A percentile compares a stretch with the other conserved stretches of the same genome.
phyloP scores from a whole-genome alignment of 2,329 filamentous ascomycete species.

The Ophiostoma sp. region DNA sequence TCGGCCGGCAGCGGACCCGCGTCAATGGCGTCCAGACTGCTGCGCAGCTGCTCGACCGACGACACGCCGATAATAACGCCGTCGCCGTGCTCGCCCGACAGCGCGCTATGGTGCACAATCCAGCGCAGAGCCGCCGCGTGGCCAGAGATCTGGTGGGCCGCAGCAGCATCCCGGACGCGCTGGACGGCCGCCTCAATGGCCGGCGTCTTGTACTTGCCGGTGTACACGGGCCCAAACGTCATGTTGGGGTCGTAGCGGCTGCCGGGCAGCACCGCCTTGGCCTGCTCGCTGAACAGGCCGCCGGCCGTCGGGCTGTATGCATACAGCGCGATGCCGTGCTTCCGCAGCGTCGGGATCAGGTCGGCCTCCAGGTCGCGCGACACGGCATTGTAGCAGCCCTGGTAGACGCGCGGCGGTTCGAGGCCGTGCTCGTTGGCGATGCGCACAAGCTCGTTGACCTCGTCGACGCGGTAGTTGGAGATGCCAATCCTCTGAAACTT shows the following conservation, averaged over 20 bases:
- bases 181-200: conserved; percentile 30
- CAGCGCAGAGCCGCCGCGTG: conserved; percentile 40
- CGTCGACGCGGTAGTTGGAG: not conserved
- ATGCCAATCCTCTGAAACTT: not conserved
- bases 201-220: conserved; percentile 30
- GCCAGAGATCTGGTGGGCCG: conserved; percentile 35
- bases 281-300: conserved; percentile 25
- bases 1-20: conserved; percentile 38
- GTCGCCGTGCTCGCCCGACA: conserved; percentile 34
- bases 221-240: conserved; percentile 30
- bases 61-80: conserved; percentile 35
- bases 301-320: conserved; percentile 31
- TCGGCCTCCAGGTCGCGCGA: conserved; percentile 34
- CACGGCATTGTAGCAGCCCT: conserved; percentile 39
- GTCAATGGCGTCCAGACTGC: conserved; percentile 35
- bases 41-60: conserved; percentile 34
- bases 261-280: not conserved
- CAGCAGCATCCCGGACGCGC: conserved; percentile 29
- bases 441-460: not conserved
- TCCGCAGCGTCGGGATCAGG: conserved; percentile 36
- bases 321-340: conserved; percentile 35
- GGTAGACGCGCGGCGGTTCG: conserved; percentile 35
- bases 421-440: conserved; percentile 26
- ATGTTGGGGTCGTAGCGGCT: conserved; percentile 19
- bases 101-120: conserved; percentile 35